Evolutionary conservation across 2,329 filamentous ascomycete genomes (phyloP).

Genomic region (Phialophora tarda): DNA sequence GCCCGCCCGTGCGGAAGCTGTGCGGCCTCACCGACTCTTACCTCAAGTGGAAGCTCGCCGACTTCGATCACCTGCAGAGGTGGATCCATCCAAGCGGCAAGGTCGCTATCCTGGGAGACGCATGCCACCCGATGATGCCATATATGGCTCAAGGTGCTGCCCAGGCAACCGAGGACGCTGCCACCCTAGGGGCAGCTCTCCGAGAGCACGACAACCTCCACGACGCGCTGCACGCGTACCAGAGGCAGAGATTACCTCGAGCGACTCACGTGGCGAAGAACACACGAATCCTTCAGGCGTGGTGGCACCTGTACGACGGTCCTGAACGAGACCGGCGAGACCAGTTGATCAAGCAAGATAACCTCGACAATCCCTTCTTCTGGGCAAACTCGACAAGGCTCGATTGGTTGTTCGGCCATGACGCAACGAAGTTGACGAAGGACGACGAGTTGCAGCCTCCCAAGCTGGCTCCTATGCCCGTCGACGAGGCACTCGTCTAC

Average conservation of each 20-base stretch:
- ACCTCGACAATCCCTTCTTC: conserved; percentile 42
- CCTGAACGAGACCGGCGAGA: conserved; percentile 40
- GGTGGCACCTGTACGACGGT: conserved; percentile 44
- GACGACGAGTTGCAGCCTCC: conserved; percentile 24
- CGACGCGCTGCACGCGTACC: conserved; percentile 50
- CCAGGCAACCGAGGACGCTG: conserved; percentile 53
- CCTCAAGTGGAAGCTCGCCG: conserved; percentile 39
- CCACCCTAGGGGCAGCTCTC: conserved; percentile 29
- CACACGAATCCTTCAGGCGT: conserved; percentile 43
- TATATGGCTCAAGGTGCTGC: conserved; percentile 54
- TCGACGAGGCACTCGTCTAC: conserved; percentile 26
- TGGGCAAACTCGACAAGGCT: conserved; percentile 40
- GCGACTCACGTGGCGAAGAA: conserved; percentile 42
- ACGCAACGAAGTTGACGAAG: conserved; percentile 27
- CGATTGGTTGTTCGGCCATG: conserved; percentile 43
- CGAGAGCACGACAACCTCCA: conserved; percentile 21
- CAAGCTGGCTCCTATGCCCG: conserved; percentile 25
- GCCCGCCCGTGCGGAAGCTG: conserved; percentile 41
- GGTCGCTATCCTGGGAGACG: conserved; percentile 50
- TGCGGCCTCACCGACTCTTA: conserved; percentile 38
- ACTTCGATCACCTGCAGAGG: conserved; percentile 41
- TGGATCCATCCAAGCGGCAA: conserved; percentile 43
- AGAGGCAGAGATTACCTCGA: conserved; percentile 43
- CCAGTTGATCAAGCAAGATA: conserved; percentile 40
- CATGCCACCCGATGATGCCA: conserved; percentile 54